Conservation (phyloP, 768 basidiomycete genomes). For the Gloeostereum incarnatum region DNA sequence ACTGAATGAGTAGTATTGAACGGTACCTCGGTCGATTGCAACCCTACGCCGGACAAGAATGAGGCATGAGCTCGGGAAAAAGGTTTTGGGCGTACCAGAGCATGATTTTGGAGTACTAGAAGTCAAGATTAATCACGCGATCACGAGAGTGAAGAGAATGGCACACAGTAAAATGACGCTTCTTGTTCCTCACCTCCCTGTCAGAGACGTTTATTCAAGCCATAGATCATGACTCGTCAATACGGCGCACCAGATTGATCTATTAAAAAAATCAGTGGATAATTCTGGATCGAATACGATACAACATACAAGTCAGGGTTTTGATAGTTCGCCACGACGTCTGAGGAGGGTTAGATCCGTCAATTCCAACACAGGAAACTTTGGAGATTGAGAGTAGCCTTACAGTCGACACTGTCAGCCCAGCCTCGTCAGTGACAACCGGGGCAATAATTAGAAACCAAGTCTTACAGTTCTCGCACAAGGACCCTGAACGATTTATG, state of each 20-base stretch:
- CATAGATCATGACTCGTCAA: slow-evolving; percentile 11
- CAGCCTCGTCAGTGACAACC: background rate
- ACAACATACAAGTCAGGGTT: slow-evolving; percentile 84
- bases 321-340: slow-evolving; percentile 63
- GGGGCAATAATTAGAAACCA: background rate
- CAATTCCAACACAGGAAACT: background rate
- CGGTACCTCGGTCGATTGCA: slow-evolving; percentile 78
- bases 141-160: background rate
- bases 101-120: slow-evolving; percentile 86
- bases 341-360: slow-evolving; percentile 21
- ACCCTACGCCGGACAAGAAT: slow-evolving; percentile 39
- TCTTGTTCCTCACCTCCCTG: slow-evolving; percentile 87
- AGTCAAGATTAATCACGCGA: background rate
- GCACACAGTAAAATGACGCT: slow-evolving; percentile 77
- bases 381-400: slow-evolving; percentile 13
- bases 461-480: slow-evolving; percentile 64
- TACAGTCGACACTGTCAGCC: slow-evolving; percentile 58
- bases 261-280: too few relatives aligned
- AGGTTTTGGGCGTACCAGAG: slow-evolving; percentile 51
- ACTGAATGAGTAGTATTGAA: too few relatives aligned
- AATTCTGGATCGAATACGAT: too few relatives aligned
- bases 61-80: background rate
- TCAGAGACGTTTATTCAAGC: slow-evolving; percentile 3
- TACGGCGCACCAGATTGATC: slow-evolving; percentile 69
- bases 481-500: slow-evolving; percentile 36